Evolutionary conservation across 768 basidiomycete species (phyloP).

Genomic region (Calocybe indica): DNA sequence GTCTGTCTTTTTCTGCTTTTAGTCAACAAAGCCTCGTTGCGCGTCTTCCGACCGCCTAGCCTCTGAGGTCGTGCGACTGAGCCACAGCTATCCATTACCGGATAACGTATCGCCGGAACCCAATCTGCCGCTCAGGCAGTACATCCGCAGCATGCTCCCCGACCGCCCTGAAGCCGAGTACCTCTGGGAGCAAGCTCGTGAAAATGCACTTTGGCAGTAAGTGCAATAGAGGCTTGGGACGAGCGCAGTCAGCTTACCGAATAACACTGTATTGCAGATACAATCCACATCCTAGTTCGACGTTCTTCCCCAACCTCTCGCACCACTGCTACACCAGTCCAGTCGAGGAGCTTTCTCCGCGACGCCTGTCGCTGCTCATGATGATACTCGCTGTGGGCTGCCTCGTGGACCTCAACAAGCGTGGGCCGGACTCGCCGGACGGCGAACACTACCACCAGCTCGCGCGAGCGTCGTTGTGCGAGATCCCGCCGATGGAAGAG

Average conservation of each 20-base stretch:
- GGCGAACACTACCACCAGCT: constrained; percentile 56
- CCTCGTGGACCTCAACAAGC: constrained; percentile 51
- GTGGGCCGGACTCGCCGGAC: constrained; percentile 40
- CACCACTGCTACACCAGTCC: constrained; percentile 59
- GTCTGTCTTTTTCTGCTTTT: constrained; percentile 2
- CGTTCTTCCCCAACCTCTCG: constrained; percentile 58
- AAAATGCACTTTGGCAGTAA: constrained; percentile 65
- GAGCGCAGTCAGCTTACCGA: background rate
- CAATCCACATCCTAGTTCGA: constrained; percentile 60
- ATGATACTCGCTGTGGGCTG: constrained; percentile 70
- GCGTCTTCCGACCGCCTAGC: constrained; percentile 24
- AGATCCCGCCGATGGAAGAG: constrained; percentile 62
- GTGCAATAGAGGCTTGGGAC: constrained; percentile 7
- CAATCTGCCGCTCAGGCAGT: constrained; percentile 48
- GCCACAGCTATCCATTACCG: constrained; percentile 50
- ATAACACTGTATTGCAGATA: constrained; percentile 28
- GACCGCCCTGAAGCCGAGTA: constrained; percentile 49
- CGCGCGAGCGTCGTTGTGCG: constrained; percentile 53
- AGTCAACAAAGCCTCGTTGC: constrained; percentile 1
- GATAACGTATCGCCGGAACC: constrained; percentile 42
- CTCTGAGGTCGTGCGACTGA: constrained; percentile 42
- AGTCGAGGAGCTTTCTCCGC: constrained; percentile 47
- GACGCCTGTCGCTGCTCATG: constrained; percentile 57
- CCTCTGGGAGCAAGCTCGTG: constrained; percentile 55
- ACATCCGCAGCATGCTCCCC: constrained; percentile 53